Base-by-base conservation (phyloP, 805 yeast species). In the Pichia insulana region DNA sequence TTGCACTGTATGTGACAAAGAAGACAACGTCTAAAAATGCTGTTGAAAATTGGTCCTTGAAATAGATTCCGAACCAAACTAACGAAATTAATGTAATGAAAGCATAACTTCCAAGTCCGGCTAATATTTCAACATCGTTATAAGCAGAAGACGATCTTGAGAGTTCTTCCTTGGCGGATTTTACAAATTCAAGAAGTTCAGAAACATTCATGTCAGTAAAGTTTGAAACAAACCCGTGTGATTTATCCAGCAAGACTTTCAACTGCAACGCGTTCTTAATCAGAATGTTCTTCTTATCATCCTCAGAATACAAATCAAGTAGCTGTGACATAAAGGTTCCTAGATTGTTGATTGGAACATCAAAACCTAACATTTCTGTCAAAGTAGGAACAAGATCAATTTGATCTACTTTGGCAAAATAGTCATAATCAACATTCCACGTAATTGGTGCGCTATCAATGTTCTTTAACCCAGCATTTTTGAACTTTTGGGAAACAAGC, bases 381-480 rank as follows among this genome's bases (percentile, higher is more conserved):
- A 83, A 59, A 0, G 89, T 76, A 1, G 94, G 88, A 2, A 84
- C 87, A 31, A 83, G 50, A 55, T 83, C 92, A 18, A 82, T 74
- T 52, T 84, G 94, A 43, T 75, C 76, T 27, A 85, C 62, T 28
- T 55, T 56, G 1, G 61, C 48, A 52, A 75, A 76, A 56, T 74
- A 90, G 1, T 67, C 53, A 59, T 61, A 90, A 16, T 71, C 71
- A 0, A 61, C 63, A 33, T 67, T 60, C 1, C 54, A 49, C 0
- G 57, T 51, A 16, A 67, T 49, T 10, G 80, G 80, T 13, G 71
- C 64, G 22, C 43, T 28, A n/a, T 37, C 9, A 6, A 37, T 42
- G 52, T 57, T 31, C 54, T 49, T 36, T 40, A 49, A 20, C 26
- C 45, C n/a, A 11, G 57, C 49, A 1, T 53, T 43, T 38, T 63